Evolutionary conservation across 129 eudicot genomes (phyloP), one percentile per base, ranked within the genome.

Genomic region (Artemisia argyi): DNA sequence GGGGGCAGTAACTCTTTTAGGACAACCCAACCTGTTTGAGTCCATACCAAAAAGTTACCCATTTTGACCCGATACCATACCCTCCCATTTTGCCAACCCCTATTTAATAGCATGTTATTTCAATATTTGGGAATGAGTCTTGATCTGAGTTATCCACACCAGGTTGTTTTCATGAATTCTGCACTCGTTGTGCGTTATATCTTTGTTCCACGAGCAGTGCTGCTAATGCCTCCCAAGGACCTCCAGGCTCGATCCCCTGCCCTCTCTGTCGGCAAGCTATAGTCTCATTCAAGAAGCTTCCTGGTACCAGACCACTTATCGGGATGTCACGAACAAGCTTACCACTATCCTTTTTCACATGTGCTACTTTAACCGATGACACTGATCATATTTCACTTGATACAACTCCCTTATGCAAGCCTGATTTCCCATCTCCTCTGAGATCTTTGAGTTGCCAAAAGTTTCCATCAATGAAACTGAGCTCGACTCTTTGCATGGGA

Each of bases 241-340:
- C 97, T 1, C 89, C 91, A 0, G 97, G 97, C 8, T 92, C 96
- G 13, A 89, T 92, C 75, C 78, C 97, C 3, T 92, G 97, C 67
- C 97, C 97, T 12, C 82, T 92, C 5, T 92, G 97, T 75, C 93
- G 97, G 24, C 93, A 86, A 11, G 97, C 93, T 67, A 89, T 92
- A 49, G 86, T 89, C 13, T 79, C 90, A 3, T 92, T 92, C 53
- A 75, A 59, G 60, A 92, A 89, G 73, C 90, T 88, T 14, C 79
- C 89, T 0, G 77, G 75, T 49, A 82, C 95, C 20, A 61, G 75
- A 62, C 82, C 88, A 24, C 15, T 82, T 22, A 24, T 47, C 20
- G 90, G 87, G 77, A 92, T 83, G 55, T 17, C 84, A 32, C 66
- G 95, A 83, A 73, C 88, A 30, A 87, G 90, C 68, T 26, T 91